These are phyloP conservation scores for Pugionium dolabratum DNA, from an alignment of 345 rosid genomes.

Conservation along the genomic window DNA sequence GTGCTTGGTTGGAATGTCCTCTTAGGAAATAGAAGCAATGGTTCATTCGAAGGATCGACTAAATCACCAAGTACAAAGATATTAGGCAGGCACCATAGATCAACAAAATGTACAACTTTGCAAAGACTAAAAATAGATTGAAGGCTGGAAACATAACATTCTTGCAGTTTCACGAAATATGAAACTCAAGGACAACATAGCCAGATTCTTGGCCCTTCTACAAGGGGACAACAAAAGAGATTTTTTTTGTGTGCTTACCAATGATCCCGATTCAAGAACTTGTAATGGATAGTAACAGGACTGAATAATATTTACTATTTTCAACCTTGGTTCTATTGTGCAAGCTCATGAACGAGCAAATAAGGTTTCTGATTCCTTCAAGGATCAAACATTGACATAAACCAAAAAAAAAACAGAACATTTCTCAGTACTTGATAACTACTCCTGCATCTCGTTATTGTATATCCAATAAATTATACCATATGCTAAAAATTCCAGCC, in stretches of 20 bases:
- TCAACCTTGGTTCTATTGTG: background rate
- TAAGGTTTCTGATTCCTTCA: constrained; percentile 10
- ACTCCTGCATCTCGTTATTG: background rate
- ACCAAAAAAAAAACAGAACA: background rate
- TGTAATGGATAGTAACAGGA: background rate
- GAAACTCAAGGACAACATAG: constrained; percentile 6
- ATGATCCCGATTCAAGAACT: constrained; percentile 3
- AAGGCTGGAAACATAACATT: background rate
- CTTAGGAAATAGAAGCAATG: constrained; percentile 72
- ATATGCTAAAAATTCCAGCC: background rate
- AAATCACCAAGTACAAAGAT: constrained; percentile 31
- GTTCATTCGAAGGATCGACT: constrained; percentile 72
- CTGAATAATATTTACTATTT: background rate
- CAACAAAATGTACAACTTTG: constrained; percentile 1
- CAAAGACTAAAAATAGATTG: background rate
- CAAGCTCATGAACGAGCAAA: background rate
- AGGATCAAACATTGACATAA: background rate
- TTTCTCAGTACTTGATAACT: background rate
- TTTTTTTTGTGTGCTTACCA: background rate
- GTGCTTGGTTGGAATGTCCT: constrained; percentile 91
- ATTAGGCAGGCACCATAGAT: background rate
- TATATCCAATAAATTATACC: background rate
- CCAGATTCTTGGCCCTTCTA: background rate
- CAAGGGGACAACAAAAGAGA: background rate
- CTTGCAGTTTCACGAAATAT: background rate